phyloP scores from a whole-genome alignment of 352 stramenopile genomes.

The Phytophthora pluvialis region DNA sequence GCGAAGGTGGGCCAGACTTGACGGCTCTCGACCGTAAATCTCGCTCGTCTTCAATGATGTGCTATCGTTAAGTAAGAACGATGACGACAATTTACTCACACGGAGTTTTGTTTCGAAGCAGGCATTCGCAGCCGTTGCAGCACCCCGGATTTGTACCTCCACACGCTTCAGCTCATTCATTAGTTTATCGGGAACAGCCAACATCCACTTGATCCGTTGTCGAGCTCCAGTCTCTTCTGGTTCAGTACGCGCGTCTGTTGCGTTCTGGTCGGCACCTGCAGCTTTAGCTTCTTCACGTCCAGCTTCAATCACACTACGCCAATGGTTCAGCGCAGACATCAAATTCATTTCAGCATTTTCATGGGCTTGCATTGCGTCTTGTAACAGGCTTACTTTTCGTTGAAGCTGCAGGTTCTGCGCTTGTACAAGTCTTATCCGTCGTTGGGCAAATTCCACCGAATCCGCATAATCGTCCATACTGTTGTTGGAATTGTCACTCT shows the following conservation, averaged over 20 bases:
- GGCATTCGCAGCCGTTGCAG: slow-evolving; percentile 19
- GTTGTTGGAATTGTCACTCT: slow-evolving; percentile 37
- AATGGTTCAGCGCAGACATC: slow-evolving; percentile 42
- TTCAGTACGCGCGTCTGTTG: not conserved
- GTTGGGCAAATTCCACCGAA: slow-evolving; percentile 29
- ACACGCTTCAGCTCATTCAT: slow-evolving; percentile 41
- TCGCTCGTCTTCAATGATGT: slow-evolving; percentile 25
- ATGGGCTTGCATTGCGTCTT: slow-evolving; percentile 41
- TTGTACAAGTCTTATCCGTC: slow-evolving; percentile 50
- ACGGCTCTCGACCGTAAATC: slow-evolving; percentile 16
- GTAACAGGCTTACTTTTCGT: slow-evolving; percentile 52
- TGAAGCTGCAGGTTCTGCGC: slow-evolving; percentile 73
- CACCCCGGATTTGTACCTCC: slow-evolving; percentile 39
- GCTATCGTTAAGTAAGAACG: slow-evolving; percentile 30
- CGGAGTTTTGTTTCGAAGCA: slow-evolving; percentile 46
- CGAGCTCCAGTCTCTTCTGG: not conserved
- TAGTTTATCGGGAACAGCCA: slow-evolving; percentile 45
- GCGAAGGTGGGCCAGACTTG: slow-evolving; percentile 24
- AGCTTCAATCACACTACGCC: slow-evolving; percentile 49
- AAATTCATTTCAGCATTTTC: slow-evolving; percentile 50
- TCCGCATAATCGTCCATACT: slow-evolving; percentile 2
- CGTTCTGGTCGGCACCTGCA: slow-evolving; percentile 46
- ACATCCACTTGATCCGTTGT: slow-evolving; percentile 48
- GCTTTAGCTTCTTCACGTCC: slow-evolving; percentile 50
- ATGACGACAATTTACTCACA: slow-evolving; percentile 29